phyloP scores from a whole-genome alignment of 139 green algal genomes.

The Chlorella sp. region DNA sequence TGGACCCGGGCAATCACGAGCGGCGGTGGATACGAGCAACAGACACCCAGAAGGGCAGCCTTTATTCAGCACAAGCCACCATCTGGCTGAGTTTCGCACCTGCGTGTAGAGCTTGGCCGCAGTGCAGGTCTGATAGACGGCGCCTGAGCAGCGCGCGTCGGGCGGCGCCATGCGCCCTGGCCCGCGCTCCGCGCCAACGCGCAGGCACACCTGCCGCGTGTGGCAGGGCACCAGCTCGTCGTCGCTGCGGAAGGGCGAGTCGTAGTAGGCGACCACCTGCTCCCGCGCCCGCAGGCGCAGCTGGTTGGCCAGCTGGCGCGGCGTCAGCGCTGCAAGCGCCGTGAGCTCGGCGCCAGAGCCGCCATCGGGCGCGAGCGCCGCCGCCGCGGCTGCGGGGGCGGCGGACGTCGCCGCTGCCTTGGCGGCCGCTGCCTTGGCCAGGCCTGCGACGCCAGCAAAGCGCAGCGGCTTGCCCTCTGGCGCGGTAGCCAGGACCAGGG shows the following conservation, averaged over 20 bases:
- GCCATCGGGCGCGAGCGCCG: neutral
- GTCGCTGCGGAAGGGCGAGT: slow-evolving; percentile 63
- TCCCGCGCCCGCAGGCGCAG: slow-evolving; percentile 41
- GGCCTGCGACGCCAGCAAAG: slow-evolving; percentile 54
- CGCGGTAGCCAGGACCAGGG: slow-evolving; percentile 55
- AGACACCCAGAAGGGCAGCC: neutral
- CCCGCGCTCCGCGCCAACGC: slow-evolving; percentile 6
- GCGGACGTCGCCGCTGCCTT: neutral
- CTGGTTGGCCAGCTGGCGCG: slow-evolving; percentile 80
- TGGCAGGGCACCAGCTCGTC: slow-evolving; percentile 60
- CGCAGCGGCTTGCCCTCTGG: slow-evolving; percentile 54
- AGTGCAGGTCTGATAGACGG: slow-evolving; percentile 41
- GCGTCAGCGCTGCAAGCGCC: slow-evolving; percentile 24
- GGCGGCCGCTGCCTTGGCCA: slow-evolving; percentile 13
- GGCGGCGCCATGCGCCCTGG: slow-evolving; percentile 19
- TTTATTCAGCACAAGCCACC: neutral
- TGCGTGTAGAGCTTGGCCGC: slow-evolving; percentile 74
- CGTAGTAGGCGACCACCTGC: slow-evolving; percentile 61
- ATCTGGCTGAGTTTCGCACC: too few species aligned
- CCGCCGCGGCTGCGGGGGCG: neutral
- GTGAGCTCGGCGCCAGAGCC: neutral
- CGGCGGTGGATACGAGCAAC: neutral
- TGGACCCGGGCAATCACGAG: neutral
- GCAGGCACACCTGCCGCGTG: slow-evolving; percentile 59
- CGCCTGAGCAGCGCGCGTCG: slow-evolving; percentile 28